phyloP scores from a whole-genome alignment of 345 rosid species.

The Eucalyptus pauciflora region DNA sequence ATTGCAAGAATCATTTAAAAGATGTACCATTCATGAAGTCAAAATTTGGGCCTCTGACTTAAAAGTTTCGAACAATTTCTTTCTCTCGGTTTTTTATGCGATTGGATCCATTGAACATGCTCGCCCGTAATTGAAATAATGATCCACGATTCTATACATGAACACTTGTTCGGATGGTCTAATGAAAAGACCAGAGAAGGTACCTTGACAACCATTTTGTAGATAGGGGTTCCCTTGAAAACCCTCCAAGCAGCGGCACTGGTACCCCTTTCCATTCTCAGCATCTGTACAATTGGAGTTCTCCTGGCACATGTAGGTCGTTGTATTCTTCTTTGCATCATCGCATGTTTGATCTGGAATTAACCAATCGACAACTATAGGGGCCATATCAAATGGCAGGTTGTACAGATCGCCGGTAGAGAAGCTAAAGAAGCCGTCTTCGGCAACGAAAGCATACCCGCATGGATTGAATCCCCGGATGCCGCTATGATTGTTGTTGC shows the following conservation, averaged over 20 bases:
- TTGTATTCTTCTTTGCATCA: neutral
- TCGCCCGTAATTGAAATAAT: too few relatives aligned
- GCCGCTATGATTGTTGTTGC: neutral
- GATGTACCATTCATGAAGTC: too few relatives aligned
- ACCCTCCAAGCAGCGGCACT: conserved; percentile 5
- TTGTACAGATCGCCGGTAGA: neutral
- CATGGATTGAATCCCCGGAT: conserved; percentile 1
- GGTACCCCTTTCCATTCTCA: neutral
- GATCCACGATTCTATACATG: too few relatives aligned
- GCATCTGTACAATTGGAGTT: neutral
- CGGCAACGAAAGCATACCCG: conserved; percentile 11
- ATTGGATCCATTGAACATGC: too few relatives aligned
- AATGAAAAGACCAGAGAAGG: neutral
- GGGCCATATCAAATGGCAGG: neutral
- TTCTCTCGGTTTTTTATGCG: too few relatives aligned
- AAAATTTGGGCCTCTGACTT: too few relatives aligned
- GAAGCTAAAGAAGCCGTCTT: neutral
- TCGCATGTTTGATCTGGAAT: neutral
- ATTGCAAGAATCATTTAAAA: too few relatives aligned
- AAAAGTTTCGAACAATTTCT: too few relatives aligned
- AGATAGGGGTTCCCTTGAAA: conserved; percentile 3
- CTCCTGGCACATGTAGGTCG: neutral
- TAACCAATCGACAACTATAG: neutral
- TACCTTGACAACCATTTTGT: neutral
- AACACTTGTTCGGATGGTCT: neutral